Percentiles rank a stretch among this genome's conserved stretches.
These are phyloP conservation scores for Debaryomyces prosopidis DNA, from an alignment of 805 yeast genomes.

Conservation along the genomic window DNA sequence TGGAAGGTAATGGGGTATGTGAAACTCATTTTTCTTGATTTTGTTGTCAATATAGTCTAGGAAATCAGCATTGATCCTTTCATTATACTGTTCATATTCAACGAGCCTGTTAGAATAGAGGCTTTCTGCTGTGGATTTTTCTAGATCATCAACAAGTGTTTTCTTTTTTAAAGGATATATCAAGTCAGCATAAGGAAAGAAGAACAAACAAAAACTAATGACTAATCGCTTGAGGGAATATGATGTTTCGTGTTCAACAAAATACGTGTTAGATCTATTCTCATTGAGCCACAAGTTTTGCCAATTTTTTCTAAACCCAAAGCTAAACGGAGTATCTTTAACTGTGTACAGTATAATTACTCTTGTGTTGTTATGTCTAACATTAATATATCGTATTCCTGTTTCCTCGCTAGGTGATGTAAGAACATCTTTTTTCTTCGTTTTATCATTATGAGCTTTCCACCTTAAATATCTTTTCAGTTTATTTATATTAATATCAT, in stretches of 20 bases:
- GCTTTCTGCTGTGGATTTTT: neutral
- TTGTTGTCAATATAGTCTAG: conserved; percentile 11
- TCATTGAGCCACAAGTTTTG: conserved; percentile 31
- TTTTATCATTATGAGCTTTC: conserved; percentile 11
- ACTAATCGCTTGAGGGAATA: conserved; percentile 11
- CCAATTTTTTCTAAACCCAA: conserved; percentile 38
- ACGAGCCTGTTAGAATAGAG: neutral
- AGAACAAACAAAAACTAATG: conserved; percentile 12
- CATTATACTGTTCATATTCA: conserved; percentile 9
- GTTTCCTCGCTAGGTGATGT: conserved; percentile 19
- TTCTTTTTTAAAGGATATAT: conserved; percentile 1
- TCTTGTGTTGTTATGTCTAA: conserved; percentile 33
- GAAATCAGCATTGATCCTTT: conserved; percentile 11
- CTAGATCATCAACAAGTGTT: neutral
- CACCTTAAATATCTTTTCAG: conserved; percentile 30
- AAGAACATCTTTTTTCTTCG: conserved; percentile 5
- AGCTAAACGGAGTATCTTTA: conserved; percentile 33
- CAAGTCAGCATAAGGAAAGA: conserved; percentile 25
- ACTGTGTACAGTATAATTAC: conserved; percentile 35
- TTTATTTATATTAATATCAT: conserved; percentile 44
- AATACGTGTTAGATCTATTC: conserved; percentile 18
- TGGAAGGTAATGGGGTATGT: conserved; percentile 14
- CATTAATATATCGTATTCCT: conserved; percentile 45
- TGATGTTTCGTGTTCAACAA: conserved; percentile 7
- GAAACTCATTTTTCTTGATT: conserved; percentile 14